A percentile compares a stretch with the other conserved stretches of the same genome.
Evolutionary conservation across 495 filamentous ascomycete species (phyloP).

Genomic region (Glarea lozoyensis): DNA sequence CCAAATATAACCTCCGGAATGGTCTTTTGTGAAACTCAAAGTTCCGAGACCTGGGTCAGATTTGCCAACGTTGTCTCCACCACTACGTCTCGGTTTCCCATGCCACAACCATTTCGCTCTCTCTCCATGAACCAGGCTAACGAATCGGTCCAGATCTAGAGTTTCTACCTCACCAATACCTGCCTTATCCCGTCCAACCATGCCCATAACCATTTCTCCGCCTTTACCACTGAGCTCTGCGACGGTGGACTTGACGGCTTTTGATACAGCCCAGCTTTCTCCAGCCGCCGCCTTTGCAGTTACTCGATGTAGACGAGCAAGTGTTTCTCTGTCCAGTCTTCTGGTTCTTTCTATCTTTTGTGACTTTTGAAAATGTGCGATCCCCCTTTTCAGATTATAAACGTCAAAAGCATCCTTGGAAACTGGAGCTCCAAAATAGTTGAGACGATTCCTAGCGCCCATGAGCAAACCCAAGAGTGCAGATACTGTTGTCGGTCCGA

Average conservation of each 20-base stretch:
- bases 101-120: slow-evolving; percentile 89
- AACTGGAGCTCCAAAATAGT: slow-evolving; percentile 70
- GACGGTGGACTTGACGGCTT: slow-evolving; percentile 90
- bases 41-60: slow-evolving; percentile 43
- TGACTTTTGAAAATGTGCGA: slow-evolving; percentile 80
- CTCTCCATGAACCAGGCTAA: slow-evolving; percentile 66
- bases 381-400: slow-evolving; percentile 67
- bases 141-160: slow-evolving; percentile 75
- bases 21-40: slow-evolving; percentile 59
- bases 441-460: slow-evolving; percentile 81
- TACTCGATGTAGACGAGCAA: slow-evolving; percentile 67
- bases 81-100: slow-evolving; percentile 62
- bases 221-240: slow-evolving; percentile 93
- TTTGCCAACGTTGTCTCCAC: slow-evolving; percentile 40
- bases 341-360: slow-evolving; percentile 72
- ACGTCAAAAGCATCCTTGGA: slow-evolving; percentile 91
- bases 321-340: slow-evolving; percentile 71
- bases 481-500: slow-evolving; percentile 88
- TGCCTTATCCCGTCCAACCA: slow-evolving; percentile 85
- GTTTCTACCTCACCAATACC: slow-evolving; percentile 91
- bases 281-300: slow-evolving; percentile 84
- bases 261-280: slow-evolving; percentile 64
- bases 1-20: slow-evolving; percentile 56
- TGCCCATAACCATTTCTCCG: slow-evolving; percentile 85
- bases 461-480: slow-evolving; percentile 81